Evolutionary conservation across 257 asterid genomes (phyloP).

Genomic region (Handroanthus guayacan): DNA sequence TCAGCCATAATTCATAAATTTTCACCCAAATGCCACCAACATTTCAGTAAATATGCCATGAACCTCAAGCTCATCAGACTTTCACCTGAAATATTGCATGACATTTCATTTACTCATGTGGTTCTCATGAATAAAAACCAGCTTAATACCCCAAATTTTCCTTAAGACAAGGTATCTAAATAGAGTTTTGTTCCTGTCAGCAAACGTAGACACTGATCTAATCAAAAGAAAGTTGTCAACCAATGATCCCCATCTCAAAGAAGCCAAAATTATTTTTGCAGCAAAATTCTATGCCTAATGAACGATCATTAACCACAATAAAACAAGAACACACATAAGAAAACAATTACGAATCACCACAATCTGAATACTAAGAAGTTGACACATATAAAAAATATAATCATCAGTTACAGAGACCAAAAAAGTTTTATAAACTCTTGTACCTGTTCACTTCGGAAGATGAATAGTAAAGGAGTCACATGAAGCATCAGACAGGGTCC

Average conservation of each 20-base stretch:
- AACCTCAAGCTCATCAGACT: neutral
- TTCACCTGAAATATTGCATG: constrained; percentile 3
- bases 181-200: constrained; percentile 9
- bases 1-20: constrained; percentile 8
- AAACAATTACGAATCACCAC: constrained; percentile 14
- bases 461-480: constrained; percentile 39
- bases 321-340: neutral
- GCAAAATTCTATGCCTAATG: constrained; percentile 7
- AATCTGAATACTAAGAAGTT: neutral
- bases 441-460: constrained; percentile 52
- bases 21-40: constrained; percentile 17
- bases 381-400: constrained; percentile 18
- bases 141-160: constrained; percentile 14
- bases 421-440: constrained; percentile 9
- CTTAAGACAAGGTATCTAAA: neutral
- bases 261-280: constrained; percentile 9
- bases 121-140: constrained; percentile 21
- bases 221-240: constrained; percentile 22
- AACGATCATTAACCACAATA: constrained; percentile 8
- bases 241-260: constrained; percentile 2
- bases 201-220: constrained; percentile 11
- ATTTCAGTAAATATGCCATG: constrained; percentile 1
- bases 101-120: neutral
- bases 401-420: constrained; percentile 12
- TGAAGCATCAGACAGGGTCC: constrained; percentile 45